phyloP scores from a whole-genome alignment of 768 basidiomycete species.

The Agrocybe pediades region DNA sequence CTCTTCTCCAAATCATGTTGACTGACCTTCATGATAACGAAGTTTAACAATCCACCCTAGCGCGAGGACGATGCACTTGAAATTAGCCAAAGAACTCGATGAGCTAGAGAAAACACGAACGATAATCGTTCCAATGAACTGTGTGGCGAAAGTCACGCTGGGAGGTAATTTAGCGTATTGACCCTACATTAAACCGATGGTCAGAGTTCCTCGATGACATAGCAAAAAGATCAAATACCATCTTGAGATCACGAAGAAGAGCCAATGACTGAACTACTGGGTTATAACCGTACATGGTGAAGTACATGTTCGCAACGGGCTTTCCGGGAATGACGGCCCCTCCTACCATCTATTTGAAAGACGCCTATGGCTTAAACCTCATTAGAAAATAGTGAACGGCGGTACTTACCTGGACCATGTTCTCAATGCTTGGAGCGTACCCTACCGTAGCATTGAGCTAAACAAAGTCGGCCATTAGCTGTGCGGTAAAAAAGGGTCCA shows the following conservation, averaged over 20 bases:
- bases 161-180: slow-evolving; percentile 60
- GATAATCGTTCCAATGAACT: slow-evolving; percentile 53
- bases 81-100: not conserved
- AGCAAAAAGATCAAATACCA: slow-evolving; percentile 24
- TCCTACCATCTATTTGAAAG: slow-evolving; percentile 49
- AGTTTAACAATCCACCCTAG: slow-evolving; percentile 51
- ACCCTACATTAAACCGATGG: slow-evolving; percentile 15
- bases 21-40: slow-evolving; percentile 51
- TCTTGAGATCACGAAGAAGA: slow-evolving; percentile 60
- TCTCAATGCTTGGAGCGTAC: slow-evolving; percentile 15
- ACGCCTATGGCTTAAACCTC: too few species aligned
- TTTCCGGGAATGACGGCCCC: slow-evolving; percentile 46
- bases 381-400: too few species aligned
- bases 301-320: slow-evolving; percentile 51
- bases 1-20: not conserved
- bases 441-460: slow-evolving; percentile 8
- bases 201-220: not conserved
- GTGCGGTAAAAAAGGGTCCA: not conserved
- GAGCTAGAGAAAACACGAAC: slow-evolving; percentile 23
- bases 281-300: slow-evolving; percentile 42
- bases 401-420: slow-evolving; percentile 31
- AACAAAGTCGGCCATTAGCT: not conserved
- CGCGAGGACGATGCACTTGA: not conserved
- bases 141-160: slow-evolving; percentile 55
- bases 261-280: slow-evolving; percentile 46